Evolutionary conservation across 495 filamentous ascomycete genomes (phyloP).

Genomic region (Xylaria bambusicola): DNA sequence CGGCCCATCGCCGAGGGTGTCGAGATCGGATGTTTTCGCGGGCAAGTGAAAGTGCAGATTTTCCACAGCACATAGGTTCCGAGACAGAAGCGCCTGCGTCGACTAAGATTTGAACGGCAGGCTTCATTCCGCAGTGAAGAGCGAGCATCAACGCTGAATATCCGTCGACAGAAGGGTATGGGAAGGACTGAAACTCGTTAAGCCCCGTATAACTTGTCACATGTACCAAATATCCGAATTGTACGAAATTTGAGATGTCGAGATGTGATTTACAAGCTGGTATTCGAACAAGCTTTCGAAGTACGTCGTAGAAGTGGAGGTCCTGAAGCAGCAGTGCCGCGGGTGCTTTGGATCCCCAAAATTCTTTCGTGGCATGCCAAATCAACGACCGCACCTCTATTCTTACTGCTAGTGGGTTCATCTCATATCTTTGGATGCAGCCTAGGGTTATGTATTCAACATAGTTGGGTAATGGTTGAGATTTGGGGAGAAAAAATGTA

Average conservation of each 20-base stretch:
- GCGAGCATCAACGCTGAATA: conserved; percentile 5
- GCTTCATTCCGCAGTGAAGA: conserved; percentile 7
- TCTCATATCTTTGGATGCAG: not conserved
- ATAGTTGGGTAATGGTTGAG: not conserved
- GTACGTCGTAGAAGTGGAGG: not conserved
- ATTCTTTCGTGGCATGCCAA: not conserved
- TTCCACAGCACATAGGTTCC: not conserved
- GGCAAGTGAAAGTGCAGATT: conserved; percentile 5
- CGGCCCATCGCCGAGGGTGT: not conserved
- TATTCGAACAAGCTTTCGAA: not conserved
- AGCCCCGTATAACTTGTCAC: no score
- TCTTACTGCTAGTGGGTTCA: not conserved
- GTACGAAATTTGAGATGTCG: not conserved
- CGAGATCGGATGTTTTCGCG: not conserved
- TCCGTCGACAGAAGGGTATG: not conserved
- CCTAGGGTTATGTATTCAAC: not conserved
- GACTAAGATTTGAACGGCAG: not conserved
- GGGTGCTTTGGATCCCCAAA: not conserved
- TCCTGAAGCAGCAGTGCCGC: not conserved
- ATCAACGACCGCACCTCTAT: not conserved
- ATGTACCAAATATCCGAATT: no score
- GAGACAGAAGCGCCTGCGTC: conserved; percentile 2
- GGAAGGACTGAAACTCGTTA: not conserved
- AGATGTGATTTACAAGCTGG: not conserved
- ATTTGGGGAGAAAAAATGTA: not conserved